Percentiles rank a stretch among this genome's conserved stretches.
phyloP scores from a whole-genome alignment of 371 early-diverging fungal species.

The Mortierella sp. region DNA sequence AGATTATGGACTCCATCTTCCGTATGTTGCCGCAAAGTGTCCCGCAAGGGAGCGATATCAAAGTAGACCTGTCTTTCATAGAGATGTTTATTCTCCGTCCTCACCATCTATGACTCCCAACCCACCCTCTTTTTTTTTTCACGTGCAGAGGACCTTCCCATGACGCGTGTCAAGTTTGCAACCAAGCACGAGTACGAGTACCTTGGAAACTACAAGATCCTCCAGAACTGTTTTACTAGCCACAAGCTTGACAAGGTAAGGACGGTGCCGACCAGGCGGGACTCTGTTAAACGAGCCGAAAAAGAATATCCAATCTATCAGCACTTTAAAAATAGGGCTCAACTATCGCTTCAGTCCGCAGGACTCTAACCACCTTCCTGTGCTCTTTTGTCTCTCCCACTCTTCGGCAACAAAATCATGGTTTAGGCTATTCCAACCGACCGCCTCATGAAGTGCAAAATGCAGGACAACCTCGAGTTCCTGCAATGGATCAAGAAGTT shows the following conservation, averaged over 20 bases:
- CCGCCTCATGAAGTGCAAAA: constrained; percentile 76
- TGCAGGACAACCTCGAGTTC: constrained; percentile 89
- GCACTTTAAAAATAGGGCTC: constrained; percentile 5
- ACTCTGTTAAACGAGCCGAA: background rate
- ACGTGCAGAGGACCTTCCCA: constrained; percentile 73
- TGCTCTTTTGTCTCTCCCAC: background rate
- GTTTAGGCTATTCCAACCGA: constrained; percentile 70
- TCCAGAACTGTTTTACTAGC: constrained; percentile 84
- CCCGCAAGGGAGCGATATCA: background rate
- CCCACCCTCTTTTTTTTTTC: constrained; percentile 16
- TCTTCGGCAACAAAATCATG: background rate
- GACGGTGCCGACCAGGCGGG: background rate
- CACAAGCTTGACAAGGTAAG: constrained; percentile 72
- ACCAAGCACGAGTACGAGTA: constrained; percentile 95
- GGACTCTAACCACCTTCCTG: background rate
- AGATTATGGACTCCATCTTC: constrained; percentile 94
- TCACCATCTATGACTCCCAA: background rate
- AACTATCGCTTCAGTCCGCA: background rate
- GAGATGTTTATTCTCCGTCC: background rate
- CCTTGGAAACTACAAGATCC: constrained; percentile 89
- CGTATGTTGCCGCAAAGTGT: constrained; percentile 52
- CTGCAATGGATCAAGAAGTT: constrained; percentile 82
- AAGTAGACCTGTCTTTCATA: background rate
- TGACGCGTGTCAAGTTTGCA: constrained; percentile 88
- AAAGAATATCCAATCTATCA: background rate